These are phyloP conservation scores for Tilletia horrida DNA, from an alignment of 1,284 basidiomycete genomes.

Conservation along the genomic window DNA sequence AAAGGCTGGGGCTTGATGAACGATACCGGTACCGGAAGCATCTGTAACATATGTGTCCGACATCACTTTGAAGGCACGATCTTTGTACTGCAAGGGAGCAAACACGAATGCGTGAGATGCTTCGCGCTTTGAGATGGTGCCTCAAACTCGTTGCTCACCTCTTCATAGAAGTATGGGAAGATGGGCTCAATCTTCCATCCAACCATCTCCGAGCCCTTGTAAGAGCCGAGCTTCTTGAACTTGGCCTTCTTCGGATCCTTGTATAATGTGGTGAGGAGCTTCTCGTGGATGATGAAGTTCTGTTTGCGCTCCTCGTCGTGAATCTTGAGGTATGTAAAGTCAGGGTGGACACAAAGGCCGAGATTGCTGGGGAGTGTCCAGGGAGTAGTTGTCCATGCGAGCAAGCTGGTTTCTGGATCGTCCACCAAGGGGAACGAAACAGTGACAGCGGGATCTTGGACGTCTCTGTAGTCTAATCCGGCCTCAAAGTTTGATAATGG, in stretches of 20 bases:
- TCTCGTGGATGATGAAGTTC: slow-evolving; percentile 90
- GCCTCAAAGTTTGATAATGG: slow-evolving; percentile 98
- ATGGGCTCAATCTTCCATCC: slow-evolving; percentile 94
- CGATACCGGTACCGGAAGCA: slow-evolving; percentile 92
- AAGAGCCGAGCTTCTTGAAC: slow-evolving; percentile 79
- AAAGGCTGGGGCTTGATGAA: slow-evolving; percentile 97
- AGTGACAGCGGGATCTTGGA: slow-evolving; percentile 90
- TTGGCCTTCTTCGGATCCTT: slow-evolving; percentile 98
- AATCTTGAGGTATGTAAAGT: slow-evolving; percentile 95
- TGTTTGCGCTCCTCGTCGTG: slow-evolving; percentile 81
- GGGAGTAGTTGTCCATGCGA: slow-evolving; percentile 99
- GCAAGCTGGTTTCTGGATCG: slow-evolving; percentile 81
- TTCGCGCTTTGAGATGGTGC: too few relatives aligned
- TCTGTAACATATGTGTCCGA: slow-evolving; percentile 91
- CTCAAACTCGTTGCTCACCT: neutral
- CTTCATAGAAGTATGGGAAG: slow-evolving; percentile 91
- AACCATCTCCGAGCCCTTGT: slow-evolving; percentile 86
- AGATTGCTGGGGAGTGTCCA: slow-evolving; percentile 98
- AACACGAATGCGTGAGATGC: too few relatives aligned
- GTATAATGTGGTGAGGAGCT: slow-evolving; percentile 82
- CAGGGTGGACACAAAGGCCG: slow-evolving; percentile 90
- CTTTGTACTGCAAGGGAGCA: slow-evolving; percentile 68
- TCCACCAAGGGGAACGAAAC: slow-evolving; percentile 89
- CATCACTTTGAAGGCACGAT: slow-evolving; percentile 84
- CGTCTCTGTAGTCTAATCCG: slow-evolving; percentile 85